A percentile compares a stretch with the other conserved stretches of the same genome.
These are phyloP conservation scores for Cladophialophora exuberans DNA, from an alignment of 2,329 filamentous ascomycete genomes.

Conservation along the genomic window DNA sequence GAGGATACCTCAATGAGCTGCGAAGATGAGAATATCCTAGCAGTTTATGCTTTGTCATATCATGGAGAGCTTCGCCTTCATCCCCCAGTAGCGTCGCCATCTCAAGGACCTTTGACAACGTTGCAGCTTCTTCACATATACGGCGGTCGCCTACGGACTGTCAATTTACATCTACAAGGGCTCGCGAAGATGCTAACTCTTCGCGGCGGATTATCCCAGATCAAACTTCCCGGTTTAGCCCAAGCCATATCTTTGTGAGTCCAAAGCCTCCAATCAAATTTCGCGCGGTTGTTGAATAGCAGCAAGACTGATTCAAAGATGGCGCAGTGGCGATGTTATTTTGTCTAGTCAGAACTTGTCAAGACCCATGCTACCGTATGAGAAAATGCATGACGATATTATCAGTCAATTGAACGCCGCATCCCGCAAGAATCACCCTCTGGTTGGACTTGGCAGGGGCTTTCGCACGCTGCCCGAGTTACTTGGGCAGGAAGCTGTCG, in stretches of 20 bases:
- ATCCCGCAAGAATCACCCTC: slow-evolving; percentile 36
- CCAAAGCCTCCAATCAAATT: no score
- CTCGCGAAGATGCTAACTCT: slow-evolving; percentile 41
- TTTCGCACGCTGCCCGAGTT: slow-evolving; percentile 30
- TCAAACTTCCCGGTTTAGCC: slow-evolving; percentile 42
- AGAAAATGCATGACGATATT: slow-evolving; percentile 31
- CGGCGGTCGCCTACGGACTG: slow-evolving; percentile 39
- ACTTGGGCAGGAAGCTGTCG: slow-evolving; percentile 20
- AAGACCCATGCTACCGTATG: slow-evolving; percentile 33
- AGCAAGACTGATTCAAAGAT: slow-evolving; percentile 1
- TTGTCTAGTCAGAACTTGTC: slow-evolving; percentile 33
- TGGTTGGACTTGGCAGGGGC: slow-evolving; percentile 32
- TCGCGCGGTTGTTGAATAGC: neutral
- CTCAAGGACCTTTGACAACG: slow-evolving; percentile 40
- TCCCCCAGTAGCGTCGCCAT: slow-evolving; percentile 34
- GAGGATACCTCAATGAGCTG: slow-evolving; percentile 37
- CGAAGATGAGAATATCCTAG: slow-evolving; percentile 42
- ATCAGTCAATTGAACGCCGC: slow-evolving; percentile 24
- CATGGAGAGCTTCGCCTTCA: slow-evolving; percentile 35
- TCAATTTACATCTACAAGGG: slow-evolving; percentile 40
- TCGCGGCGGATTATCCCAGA: slow-evolving; percentile 42
- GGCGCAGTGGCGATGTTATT: slow-evolving; percentile 31
- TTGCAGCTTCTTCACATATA: slow-evolving; percentile 45
- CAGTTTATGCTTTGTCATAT: slow-evolving; percentile 42
- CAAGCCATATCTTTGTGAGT: slow-evolving; percentile 40